These are phyloP conservation scores for Debaryomyces prosopidis DNA, from an alignment of 805 yeast genomes.

Conservation along the genomic window DNA sequence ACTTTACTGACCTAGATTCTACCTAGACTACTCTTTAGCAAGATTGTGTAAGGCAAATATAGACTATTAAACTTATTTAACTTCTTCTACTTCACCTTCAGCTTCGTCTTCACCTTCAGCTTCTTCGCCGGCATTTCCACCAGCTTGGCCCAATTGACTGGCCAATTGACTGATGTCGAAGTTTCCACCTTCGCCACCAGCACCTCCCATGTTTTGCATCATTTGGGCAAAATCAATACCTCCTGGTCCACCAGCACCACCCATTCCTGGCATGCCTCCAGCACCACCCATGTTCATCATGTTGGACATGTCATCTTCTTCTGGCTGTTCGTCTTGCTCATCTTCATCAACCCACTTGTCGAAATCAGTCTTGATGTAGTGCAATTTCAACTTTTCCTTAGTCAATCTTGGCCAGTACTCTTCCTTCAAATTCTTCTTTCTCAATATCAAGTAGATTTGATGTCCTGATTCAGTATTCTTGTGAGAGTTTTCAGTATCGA, in stretches of 20 bases:
- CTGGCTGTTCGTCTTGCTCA: slow-evolving; percentile 79
- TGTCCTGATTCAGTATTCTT: slow-evolving; percentile 57
- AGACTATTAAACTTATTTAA: slow-evolving; percentile 4
- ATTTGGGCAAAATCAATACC: slow-evolving; percentile 23
- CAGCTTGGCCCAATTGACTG: slow-evolving; percentile 45
- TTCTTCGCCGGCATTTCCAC: slow-evolving; percentile 22
- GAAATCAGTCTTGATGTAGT: slow-evolving; percentile 88
- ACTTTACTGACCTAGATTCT: no score
- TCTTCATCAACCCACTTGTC: slow-evolving; percentile 99
- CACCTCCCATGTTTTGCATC: slow-evolving; percentile 41
- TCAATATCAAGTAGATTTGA: slow-evolving; percentile 60
- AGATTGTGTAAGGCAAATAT: not conserved
- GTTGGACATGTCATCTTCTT: slow-evolving; percentile 39
- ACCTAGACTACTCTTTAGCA: no score
- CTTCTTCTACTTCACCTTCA: slow-evolving; percentile 21
- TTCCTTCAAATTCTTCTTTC: slow-evolving; percentile 64
- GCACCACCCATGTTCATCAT: slow-evolving; percentile 27
- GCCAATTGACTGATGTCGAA: slow-evolving; percentile 41
- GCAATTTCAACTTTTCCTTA: slow-evolving; percentile 78
- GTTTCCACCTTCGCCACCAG: slow-evolving; percentile 29
- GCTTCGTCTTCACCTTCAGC: slow-evolving; percentile 10
- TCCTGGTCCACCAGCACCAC: slow-evolving; percentile 26
- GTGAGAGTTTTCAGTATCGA: slow-evolving; percentile 67
- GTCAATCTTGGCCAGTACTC: slow-evolving; percentile 97
- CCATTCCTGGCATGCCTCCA: slow-evolving; percentile 20